phyloP scores from a whole-genome alignment of 108 stramenopile species.

The Chaetoceros muelleri region DNA sequence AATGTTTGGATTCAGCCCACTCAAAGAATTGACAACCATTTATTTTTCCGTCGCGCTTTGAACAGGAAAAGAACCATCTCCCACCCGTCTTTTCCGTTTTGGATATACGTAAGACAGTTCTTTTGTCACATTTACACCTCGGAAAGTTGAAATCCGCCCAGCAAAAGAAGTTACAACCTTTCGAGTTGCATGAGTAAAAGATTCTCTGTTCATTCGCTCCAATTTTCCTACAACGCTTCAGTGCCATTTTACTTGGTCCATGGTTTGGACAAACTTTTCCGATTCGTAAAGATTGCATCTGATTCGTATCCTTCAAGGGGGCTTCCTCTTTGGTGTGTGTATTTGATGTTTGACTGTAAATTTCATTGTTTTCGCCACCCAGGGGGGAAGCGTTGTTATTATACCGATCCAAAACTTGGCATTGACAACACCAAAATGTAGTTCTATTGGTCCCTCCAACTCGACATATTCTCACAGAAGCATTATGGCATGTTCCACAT shows the following conservation, averaged over 20 bases:
- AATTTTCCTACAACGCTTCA: constrained; percentile 28
- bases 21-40: neutral
- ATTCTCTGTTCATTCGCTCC: constrained; percentile 25
- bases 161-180: constrained; percentile 31
- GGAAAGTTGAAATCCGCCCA: constrained; percentile 54
- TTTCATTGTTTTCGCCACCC: neutral
- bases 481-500: constrained; percentile 36
- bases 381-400: too few relatives aligned
- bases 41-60: neutral
- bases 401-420: constrained; percentile 26
- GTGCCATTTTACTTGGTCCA: constrained; percentile 19
- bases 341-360: constrained; percentile 3
- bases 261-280: constrained; percentile 36
- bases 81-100: constrained; percentile 47
- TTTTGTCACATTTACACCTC: constrained; percentile 23
- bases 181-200: constrained; percentile 32
- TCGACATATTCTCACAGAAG: constrained; percentile 40
- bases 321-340: constrained; percentile 4
- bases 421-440: constrained; percentile 49
- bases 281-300: too few relatives aligned
- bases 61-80: constrained; percentile 48
- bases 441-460: constrained; percentile 37
- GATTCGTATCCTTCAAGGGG: too few relatives aligned
- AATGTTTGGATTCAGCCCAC: neutral
- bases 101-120: constrained; percentile 28